Percentiles rank a stretch among this genome's conserved stretches.
Conservation (phyloP, 352 stramenopile species). For the Pythium aquatile region DNA sequence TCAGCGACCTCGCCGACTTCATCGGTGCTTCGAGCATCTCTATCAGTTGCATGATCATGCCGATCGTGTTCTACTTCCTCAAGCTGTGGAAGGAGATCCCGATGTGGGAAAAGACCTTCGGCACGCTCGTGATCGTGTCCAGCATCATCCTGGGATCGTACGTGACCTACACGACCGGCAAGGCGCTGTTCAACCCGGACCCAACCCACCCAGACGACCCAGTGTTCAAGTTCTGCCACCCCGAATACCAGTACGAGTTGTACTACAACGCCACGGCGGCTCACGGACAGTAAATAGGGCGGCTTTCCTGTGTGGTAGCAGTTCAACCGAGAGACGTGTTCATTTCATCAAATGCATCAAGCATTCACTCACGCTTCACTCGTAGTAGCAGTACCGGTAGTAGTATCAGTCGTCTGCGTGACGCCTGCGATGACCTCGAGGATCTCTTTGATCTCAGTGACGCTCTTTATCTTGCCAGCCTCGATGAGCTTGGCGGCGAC, state of each 20-base stretch:
- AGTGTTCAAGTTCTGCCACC: slow-evolving; percentile 28
- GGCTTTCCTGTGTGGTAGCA: too few species aligned
- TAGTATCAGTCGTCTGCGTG: background rate
- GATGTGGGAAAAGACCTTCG: background rate
- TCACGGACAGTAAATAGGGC: too few species aligned
- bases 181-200: background rate
- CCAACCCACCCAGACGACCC: background rate
- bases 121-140: background rate
- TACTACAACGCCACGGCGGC: slow-evolving; percentile 23
- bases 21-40: slow-evolving; percentile 52
- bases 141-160: background rate
- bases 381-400: too few species aligned
- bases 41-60: slow-evolving; percentile 57
- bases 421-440: slow-evolving; percentile 9
- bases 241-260: slow-evolving; percentile 17
- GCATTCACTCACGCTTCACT: too few species aligned
- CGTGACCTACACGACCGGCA: background rate
- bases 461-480: slow-evolving; percentile 18
- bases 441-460: slow-evolving; percentile 26
- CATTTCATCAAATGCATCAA: too few species aligned
- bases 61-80: slow-evolving; percentile 69
- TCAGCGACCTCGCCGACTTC: slow-evolving; percentile 62
- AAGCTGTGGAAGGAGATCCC: slow-evolving; percentile 42
- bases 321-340: too few species aligned
- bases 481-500: slow-evolving; percentile 22